These are phyloP conservation scores for Alternaria angustiovoidea DNA, from an alignment of 2,329 filamentous ascomycete species.

Conservation along the genomic window DNA sequence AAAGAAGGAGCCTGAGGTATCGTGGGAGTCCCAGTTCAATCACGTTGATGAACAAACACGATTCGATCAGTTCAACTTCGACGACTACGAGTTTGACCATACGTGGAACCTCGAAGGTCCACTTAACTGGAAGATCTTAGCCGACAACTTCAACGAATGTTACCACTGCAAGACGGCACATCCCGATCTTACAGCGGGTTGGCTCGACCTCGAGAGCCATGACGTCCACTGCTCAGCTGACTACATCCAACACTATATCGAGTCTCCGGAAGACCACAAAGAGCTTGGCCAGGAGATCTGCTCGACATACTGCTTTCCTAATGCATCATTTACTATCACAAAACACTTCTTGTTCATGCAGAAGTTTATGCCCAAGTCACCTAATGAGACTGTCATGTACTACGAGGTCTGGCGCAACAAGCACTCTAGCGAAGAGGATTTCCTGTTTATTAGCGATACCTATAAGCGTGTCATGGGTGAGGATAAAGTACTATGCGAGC, in stretches of 20 bases:
- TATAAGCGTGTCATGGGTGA: conserved; percentile 71
- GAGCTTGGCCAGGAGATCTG: conserved; percentile 37
- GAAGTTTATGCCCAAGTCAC: conserved; percentile 65
- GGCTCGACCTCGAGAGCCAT: conserved; percentile 66
- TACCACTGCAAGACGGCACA: conserved; percentile 70
- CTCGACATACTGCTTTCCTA: conserved; percentile 44
- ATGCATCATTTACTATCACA: conserved; percentile 43
- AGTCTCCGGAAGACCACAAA: conserved; percentile 38
- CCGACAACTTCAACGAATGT: conserved; percentile 72
- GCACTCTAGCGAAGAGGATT: conserved; percentile 66
- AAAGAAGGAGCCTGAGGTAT: conserved; percentile 39
- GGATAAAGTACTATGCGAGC: conserved; percentile 69
- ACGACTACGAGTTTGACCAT: conserved; percentile 59
- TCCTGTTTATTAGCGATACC: conserved; percentile 64
- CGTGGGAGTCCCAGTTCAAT: conserved; percentile 42
- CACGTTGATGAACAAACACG: conserved; percentile 44
- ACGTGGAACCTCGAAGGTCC: conserved; percentile 44
- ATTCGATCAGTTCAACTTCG: conserved; percentile 44
- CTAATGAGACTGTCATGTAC: conserved; percentile 63
- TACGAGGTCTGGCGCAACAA: conserved; percentile 72
- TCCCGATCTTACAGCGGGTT: conserved; percentile 62
- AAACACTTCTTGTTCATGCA: conserved; percentile 70
- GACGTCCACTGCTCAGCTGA: conserved; percentile 40
- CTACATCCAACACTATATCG: conserved; percentile 45
- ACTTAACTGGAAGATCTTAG: conserved; percentile 47